Conservation (phyloP, 345 rosid species). For the Dimocarpus longan region DNA sequence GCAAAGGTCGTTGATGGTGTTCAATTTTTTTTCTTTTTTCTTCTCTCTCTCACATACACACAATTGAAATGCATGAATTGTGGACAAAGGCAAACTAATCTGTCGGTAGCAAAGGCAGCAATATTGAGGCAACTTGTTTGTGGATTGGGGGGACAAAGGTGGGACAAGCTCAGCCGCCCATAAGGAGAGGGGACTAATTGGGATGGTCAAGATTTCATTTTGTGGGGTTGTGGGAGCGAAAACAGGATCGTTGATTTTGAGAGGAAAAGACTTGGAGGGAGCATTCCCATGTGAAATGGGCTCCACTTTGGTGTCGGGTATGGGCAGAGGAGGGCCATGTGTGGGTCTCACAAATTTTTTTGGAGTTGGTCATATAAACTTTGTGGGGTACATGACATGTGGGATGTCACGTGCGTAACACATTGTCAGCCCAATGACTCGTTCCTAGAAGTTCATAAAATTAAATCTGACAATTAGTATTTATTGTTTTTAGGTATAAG, state of each 20-base stretch:
- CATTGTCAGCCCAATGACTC: conserved; percentile 13
- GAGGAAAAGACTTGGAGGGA: conserved; percentile 5
- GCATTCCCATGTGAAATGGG: conserved; percentile 31
- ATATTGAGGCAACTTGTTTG: conserved; percentile 65
- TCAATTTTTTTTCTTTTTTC: no score
- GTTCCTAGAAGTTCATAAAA: not conserved
- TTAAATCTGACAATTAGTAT: not conserved
- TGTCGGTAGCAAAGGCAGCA: conserved; percentile 82
- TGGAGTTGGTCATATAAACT: no score
- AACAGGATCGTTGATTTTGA: conserved; percentile 41
- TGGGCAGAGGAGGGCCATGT: conserved; percentile 23
- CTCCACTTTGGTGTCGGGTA: conserved; percentile 29
- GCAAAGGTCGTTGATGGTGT: not conserved
- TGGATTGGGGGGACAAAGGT: conserved; percentile 63
- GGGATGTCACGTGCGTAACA: conserved; percentile 39
- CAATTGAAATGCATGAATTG: conserved; percentile 40
- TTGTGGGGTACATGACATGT: conserved; percentile 52
- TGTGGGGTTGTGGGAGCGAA: conserved; percentile 34
- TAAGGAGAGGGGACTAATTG: conserved; percentile 38
- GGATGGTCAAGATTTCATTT: conserved; percentile 47
- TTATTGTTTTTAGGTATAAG: not conserved
- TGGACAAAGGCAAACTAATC: conserved; percentile 76
- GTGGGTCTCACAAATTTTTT: not conserved
- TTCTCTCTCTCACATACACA: no score
- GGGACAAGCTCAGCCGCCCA: conserved; percentile 79